These are phyloP conservation scores for Castanopsis chinensis DNA, from an alignment of 306 rosid genomes.

Conservation along the genomic window DNA sequence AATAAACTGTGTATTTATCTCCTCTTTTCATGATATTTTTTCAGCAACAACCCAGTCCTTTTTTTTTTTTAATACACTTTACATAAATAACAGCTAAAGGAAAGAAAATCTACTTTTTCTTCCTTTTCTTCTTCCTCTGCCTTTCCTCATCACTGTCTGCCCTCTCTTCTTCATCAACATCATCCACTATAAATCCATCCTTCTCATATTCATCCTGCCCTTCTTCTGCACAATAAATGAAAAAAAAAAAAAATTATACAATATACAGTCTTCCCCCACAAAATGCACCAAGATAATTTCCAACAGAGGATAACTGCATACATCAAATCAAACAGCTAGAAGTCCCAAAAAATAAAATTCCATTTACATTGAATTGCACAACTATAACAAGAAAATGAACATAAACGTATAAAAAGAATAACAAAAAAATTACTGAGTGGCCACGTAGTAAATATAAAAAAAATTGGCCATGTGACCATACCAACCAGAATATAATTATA, in stretches of 20 bases:
- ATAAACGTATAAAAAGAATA: neutral
- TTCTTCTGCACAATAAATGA: slow-evolving; percentile 40
- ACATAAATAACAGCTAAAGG: neutral
- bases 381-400: too few relatives aligned
- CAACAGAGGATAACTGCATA: neutral
- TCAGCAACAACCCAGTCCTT: neutral
- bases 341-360: neutral
- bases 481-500: neutral
- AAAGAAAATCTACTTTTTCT: slow-evolving; percentile 64
- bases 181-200: slow-evolving; percentile 95
- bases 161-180: slow-evolving; percentile 78
- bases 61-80: neutral
- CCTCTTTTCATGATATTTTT: too few relatives aligned
- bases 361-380: too few relatives aligned
- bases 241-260: too few relatives aligned
- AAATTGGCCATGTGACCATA: neutral
- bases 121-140: slow-evolving; percentile 90
- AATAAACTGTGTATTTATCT: neutral
- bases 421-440: neutral
- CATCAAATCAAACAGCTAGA: neutral
- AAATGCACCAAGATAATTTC: slow-evolving; percentile 6
- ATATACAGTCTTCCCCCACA: neutral
- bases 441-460: neutral
- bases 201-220: slow-evolving; percentile 97
- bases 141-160: slow-evolving; percentile 83